Evolutionary conservation across 2,329 filamentous ascomycete genomes (phyloP).

Genomic region (Sarocladium strictum): DNA sequence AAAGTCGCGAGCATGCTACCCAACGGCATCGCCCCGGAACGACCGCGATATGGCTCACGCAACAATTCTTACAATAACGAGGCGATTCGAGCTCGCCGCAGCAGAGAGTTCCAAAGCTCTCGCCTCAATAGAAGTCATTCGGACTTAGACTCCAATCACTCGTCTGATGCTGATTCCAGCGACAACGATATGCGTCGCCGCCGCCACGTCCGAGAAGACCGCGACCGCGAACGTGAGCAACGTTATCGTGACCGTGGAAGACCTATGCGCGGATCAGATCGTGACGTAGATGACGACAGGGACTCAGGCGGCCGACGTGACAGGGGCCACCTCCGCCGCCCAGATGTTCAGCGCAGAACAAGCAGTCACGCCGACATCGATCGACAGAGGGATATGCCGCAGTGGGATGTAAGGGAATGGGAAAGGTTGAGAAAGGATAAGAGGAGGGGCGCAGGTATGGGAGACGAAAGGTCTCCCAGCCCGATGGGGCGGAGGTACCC

Average conservation of each 20-base stretch:
- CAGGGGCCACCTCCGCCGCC: conserved; percentile 29
- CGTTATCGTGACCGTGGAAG: conserved; percentile 27
- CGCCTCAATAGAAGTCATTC: conserved; percentile 36
- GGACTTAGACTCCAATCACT: conserved; percentile 30
- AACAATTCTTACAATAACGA: conserved; percentile 24
- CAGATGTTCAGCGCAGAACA: conserved; percentile 36
- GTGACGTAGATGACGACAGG: conserved; percentile 25
- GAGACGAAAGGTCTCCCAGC: conserved; percentile 22
- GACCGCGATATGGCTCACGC: conserved; percentile 30
- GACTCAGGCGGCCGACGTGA: conserved; percentile 25
- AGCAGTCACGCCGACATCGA: conserved; percentile 47
- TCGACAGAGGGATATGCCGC: conserved; percentile 27
- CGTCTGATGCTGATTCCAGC: conserved; percentile 26
- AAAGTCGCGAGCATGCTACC: conserved; percentile 39
- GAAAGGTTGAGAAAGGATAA: conserved; percentile 25
- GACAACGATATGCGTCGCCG: conserved; percentile 25
- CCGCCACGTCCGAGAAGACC: conserved; percentile 20
- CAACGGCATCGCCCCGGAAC: conserved; percentile 26
- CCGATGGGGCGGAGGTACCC: conserved; percentile 33
- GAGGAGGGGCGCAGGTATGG: conserved; percentile 29
- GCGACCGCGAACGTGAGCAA: conserved; percentile 32
- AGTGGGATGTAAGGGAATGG: conserved; percentile 25
- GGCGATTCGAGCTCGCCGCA: conserved; percentile 26
- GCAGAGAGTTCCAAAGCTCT: conserved; percentile 34
- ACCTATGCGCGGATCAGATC: conserved; percentile 23